phyloP scores from a whole-genome alignment of 1,284 basidiomycete species.

The Austroboletus niveus region DNA sequence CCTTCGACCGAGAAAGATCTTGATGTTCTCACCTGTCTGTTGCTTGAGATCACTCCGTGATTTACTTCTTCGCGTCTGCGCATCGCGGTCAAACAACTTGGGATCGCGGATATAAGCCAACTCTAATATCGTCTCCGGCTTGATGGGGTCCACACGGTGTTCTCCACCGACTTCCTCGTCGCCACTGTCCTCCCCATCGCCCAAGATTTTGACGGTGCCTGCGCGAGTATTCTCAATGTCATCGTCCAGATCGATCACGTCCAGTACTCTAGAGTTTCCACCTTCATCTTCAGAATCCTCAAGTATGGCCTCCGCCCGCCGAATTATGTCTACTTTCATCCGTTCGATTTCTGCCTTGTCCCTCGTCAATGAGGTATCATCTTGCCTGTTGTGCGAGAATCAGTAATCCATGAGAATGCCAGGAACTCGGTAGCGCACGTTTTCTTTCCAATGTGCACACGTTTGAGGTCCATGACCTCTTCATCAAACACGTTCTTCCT shows the following conservation, averaged over 20 bases:
- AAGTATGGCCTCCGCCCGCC: conserved; percentile 67
- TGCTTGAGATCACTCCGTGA: conserved; percentile 61
- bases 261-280: conserved; percentile 16
- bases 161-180: conserved; percentile 39
- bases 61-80: conserved; percentile 65
- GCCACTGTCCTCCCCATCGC: conserved; percentile 60
- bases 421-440: conserved; percentile 36
- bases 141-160: conserved; percentile 23
- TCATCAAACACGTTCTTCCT: conserved; percentile 74
- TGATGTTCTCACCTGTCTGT: conserved; percentile 51
- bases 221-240: conserved; percentile 44
- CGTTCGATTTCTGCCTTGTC: conserved; percentile 66
- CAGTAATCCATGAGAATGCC: conserved; percentile 9
- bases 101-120: conserved; percentile 73
- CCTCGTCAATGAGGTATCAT: conserved; percentile 43
- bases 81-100: conserved; percentile 75
- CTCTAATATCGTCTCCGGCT: conserved; percentile 67
- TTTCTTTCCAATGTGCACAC: conserved; percentile 69
- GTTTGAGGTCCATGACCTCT: conserved; percentile 60
- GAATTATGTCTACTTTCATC: conserved; percentile 80
- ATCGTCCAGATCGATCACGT: conserved; percentile 48
- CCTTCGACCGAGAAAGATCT: background rate
- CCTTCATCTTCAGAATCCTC: conserved; percentile 64
- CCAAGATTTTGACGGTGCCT: conserved; percentile 42
- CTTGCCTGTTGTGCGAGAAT: conserved; percentile 37